Conservation (phyloP, 2,329 filamentous ascomycete genomes). For the Mollisiaceae sp. region DNA sequence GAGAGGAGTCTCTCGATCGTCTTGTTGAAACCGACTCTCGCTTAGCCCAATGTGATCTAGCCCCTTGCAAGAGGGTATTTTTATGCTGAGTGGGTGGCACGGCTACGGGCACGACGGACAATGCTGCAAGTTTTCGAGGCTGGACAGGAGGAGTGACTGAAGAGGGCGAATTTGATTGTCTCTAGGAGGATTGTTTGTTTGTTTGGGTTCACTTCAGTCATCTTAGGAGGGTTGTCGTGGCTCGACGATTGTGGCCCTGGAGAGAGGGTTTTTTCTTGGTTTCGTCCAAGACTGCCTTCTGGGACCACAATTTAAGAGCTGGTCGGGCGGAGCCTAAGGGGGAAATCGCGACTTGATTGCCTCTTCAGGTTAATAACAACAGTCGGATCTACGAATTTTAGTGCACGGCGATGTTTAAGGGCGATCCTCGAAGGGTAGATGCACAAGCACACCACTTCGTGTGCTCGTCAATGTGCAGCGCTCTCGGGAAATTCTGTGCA, state of each 20-base stretch:
- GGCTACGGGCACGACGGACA: background rate
- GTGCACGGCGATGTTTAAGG: background rate
- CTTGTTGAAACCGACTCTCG: background rate
- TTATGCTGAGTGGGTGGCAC: too few species aligned
- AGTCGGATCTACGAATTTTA: conserved; percentile 1
- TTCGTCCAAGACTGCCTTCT: background rate
- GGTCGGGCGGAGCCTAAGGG: background rate
- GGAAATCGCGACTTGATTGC: background rate
- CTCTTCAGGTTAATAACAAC: background rate
- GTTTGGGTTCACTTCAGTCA: background rate
- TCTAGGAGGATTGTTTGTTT: background rate
- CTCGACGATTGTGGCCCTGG: background rate
- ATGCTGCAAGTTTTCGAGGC: background rate
- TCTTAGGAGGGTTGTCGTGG: background rate
- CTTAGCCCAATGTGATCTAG: background rate
- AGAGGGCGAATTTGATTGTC: background rate
- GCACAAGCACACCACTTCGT: background rate
- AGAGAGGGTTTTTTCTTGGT: conserved; percentile 5
- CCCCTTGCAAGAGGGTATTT: background rate
- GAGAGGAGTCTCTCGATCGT: conserved; percentile 4
- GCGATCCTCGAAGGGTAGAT: background rate
- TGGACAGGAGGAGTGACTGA: background rate
- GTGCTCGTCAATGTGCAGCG: background rate
- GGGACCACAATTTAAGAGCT: background rate
- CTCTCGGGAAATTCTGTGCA: background rate